These are phyloP conservation scores for Chytriomyces hyalinus DNA, from an alignment of 192 early-diverging fungal species.

Conservation along the genomic window DNA sequence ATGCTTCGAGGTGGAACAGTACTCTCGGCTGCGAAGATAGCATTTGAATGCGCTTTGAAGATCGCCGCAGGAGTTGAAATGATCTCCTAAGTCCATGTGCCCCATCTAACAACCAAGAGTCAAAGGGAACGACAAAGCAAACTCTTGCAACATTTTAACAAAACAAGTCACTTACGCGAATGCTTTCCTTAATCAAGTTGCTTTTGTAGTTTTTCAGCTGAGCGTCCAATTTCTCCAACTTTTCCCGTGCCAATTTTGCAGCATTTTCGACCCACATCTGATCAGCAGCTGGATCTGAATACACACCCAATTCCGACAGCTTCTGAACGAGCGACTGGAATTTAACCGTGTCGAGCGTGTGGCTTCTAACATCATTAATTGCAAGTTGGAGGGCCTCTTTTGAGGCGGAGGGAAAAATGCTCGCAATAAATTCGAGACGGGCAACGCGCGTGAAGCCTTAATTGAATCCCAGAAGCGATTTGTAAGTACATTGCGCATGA, in stretches of 20 bases:
- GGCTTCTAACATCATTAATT: slow-evolving; percentile 57
- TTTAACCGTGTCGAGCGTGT: slow-evolving; percentile 52
- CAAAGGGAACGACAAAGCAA: background rate
- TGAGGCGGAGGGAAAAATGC: slow-evolving; percentile 67
- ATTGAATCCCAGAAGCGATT: background rate
- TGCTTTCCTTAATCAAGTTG: slow-evolving; percentile 83
- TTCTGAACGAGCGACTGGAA: slow-evolving; percentile 59
- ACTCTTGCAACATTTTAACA: background rate
- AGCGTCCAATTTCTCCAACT: slow-evolving; percentile 68
- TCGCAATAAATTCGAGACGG: slow-evolving; percentile 76
- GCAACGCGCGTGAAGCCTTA: slow-evolving; percentile 72
- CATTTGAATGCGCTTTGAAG: slow-evolving; percentile 67
- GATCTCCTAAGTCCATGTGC: slow-evolving; percentile 80
- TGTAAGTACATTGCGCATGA: background rate
- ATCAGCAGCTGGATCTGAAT: slow-evolving; percentile 45
- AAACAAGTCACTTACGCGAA: slow-evolving; percentile 62
- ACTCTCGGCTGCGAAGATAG: slow-evolving; percentile 77
- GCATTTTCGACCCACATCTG: slow-evolving; percentile 56
- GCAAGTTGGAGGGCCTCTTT: slow-evolving; percentile 73
- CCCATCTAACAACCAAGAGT: slow-evolving; percentile 64
- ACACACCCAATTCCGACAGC: slow-evolving; percentile 57
- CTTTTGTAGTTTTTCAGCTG: slow-evolving; percentile 81
- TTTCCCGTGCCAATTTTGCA: slow-evolving; percentile 48
- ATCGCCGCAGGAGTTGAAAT: slow-evolving; percentile 75
- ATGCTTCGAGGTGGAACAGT: slow-evolving; percentile 75